phyloP scores from a whole-genome alignment of 441 rosid species.

The Theobroma grandiflorum region DNA sequence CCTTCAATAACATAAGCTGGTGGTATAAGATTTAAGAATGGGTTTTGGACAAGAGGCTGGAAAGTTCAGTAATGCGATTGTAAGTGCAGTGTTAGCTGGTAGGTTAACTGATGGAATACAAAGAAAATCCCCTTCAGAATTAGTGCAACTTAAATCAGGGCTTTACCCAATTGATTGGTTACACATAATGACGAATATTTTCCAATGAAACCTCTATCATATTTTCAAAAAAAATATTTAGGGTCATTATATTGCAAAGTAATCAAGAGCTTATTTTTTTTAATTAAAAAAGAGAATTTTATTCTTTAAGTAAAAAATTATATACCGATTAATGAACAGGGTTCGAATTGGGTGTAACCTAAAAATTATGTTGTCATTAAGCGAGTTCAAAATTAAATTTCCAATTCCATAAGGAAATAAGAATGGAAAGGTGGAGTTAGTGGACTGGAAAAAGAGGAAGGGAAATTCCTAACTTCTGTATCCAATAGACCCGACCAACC shows the following conservation, averaged over 20 bases:
- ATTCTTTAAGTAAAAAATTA: too few species aligned
- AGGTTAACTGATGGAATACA: background rate
- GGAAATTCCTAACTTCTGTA: background rate
- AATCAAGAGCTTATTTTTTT: too few species aligned
- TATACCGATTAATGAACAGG: too few species aligned
- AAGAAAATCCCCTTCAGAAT: background rate
- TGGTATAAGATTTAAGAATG: too few species aligned
- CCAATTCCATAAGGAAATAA: background rate
- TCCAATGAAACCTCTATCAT: too few species aligned
- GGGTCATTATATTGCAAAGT: too few species aligned
- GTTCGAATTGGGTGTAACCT: too few species aligned
- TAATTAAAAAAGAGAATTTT: too few species aligned
- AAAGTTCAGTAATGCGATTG: background rate
- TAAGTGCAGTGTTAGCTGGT: background rate
- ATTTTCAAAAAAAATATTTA: too few species aligned
- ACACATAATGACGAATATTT: background rate
- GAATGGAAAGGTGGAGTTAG: background rate
- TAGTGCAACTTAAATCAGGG: background rate
- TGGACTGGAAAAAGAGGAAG: background rate
- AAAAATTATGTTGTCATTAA: background rate
- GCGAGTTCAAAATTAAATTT: background rate
- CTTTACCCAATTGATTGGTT: background rate
- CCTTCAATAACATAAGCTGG: too few species aligned
- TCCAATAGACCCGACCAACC: slow-evolving; percentile 6
- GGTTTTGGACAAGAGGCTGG: background rate